Conservation (phyloP, 192 early-diverging fungal species). For the Coemansia sp. region DNA sequence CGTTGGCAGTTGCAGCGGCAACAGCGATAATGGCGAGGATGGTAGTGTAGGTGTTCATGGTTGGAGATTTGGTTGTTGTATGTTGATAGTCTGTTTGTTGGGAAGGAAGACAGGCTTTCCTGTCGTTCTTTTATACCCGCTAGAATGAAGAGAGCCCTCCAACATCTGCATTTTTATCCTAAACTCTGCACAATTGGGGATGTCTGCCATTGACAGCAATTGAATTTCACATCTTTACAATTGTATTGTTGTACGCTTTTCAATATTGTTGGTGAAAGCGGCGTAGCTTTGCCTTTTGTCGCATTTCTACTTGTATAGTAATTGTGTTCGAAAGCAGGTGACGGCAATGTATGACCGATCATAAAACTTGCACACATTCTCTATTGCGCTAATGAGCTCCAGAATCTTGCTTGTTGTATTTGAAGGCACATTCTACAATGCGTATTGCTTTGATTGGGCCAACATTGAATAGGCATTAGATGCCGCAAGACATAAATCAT, state of each 20-base stretch:
- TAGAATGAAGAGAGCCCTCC: neutral
- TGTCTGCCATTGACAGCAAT: neutral
- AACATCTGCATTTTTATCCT: neutral
- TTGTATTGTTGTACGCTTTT: neutral
- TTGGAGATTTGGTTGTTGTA: neutral
- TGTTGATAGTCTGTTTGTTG: neutral
- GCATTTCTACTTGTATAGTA: neutral
- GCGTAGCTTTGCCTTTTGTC: neutral
- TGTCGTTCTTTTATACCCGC: neutral
- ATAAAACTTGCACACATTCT: neutral
- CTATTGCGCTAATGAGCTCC: neutral
- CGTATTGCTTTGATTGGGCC: neutral
- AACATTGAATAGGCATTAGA: neutral
- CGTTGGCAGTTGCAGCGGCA: neutral
- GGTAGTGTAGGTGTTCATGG: neutral
- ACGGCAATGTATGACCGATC: neutral
- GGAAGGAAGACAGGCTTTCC: neutral
- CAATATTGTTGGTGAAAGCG: neutral
- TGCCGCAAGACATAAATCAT: neutral
- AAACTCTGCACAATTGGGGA: neutral
- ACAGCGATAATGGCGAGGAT: neutral
- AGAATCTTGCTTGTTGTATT: neutral
- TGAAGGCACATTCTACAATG: neutral
- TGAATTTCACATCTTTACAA: neutral
- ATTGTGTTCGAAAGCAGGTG: neutral